A percentile compares a stretch with the other conserved stretches of the same genome.
Conservation (phyloP, 768 basidiomycete species). For the Pseudohyphozyma bogoriensis region DNA sequence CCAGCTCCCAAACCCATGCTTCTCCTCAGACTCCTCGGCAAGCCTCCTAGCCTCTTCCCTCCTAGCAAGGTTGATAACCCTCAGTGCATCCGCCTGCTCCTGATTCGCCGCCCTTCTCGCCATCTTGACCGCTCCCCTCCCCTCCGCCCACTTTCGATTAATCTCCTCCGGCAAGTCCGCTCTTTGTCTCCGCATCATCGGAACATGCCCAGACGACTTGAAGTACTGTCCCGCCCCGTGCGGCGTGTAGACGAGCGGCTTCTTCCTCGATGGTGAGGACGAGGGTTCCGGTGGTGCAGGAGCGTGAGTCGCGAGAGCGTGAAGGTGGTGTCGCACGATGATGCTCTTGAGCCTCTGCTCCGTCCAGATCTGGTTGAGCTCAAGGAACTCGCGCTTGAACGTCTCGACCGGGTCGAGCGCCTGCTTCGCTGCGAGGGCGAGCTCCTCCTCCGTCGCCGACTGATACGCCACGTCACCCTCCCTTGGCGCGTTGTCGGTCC, state of each 20-base stretch:
- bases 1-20: no score
- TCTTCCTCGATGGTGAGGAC: background rate
- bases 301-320: slow-evolving; percentile 12
- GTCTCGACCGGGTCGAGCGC: slow-evolving; percentile 14
- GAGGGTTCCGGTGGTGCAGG: background rate
- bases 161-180: slow-evolving; percentile 59
- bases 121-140: slow-evolving; percentile 36
- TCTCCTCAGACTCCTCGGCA: slow-evolving; percentile 2
- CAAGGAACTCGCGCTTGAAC: slow-evolving; percentile 21
- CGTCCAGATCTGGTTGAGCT: slow-evolving; percentile 23
- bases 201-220: slow-evolving; percentile 54
- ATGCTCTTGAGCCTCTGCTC: slow-evolving; percentile 22
- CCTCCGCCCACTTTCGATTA: slow-evolving; percentile 68
- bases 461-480: slow-evolving; percentile 5
- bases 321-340: slow-evolving; percentile 26
- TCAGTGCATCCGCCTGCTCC: slow-evolving; percentile 4
- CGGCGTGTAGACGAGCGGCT: slow-evolving; percentile 52
- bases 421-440: slow-evolving; percentile 13
- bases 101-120: slow-evolving; percentile 14
- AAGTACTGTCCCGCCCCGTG: slow-evolving; percentile 52
- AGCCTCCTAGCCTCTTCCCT: slow-evolving; percentile 14
- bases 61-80: slow-evolving; percentile 23
- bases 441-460: background rate
- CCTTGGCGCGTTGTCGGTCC: slow-evolving; percentile 44
- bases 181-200: slow-evolving; percentile 56